Conservation (phyloP, 2,329 filamentous ascomycete genomes). For the Sarocladium strictum region DNA sequence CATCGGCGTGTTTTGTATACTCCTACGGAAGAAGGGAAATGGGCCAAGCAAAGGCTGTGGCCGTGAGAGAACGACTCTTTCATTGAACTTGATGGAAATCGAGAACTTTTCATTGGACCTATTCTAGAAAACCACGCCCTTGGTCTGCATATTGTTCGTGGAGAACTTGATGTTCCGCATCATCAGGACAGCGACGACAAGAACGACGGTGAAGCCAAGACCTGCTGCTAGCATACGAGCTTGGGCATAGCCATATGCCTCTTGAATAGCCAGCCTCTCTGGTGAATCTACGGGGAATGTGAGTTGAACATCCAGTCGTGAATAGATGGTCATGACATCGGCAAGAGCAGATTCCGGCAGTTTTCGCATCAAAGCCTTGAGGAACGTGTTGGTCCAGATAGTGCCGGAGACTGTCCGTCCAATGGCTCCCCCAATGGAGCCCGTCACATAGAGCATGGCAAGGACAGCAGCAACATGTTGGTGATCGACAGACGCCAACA, state of each 20-base stretch:
- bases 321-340: slow-evolving; percentile 36
- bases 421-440: slow-evolving; percentile 37
- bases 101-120: too few relatives aligned
- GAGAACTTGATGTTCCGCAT: slow-evolving; percentile 24
- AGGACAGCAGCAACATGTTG: slow-evolving; percentile 45
- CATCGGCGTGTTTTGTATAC: not conserved
- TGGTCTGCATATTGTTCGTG: slow-evolving; percentile 25
- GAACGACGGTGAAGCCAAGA: slow-evolving; percentile 21
- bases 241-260: slow-evolving; percentile 42
- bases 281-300: slow-evolving; percentile 33
- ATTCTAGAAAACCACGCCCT: slow-evolving; percentile 23
- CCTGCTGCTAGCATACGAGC: slow-evolving; percentile 32
- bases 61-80: not conserved
- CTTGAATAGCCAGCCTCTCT: slow-evolving; percentile 35
- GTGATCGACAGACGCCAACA: slow-evolving; percentile 49
- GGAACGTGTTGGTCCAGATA: slow-evolving; percentile 37
- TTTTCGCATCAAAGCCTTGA: slow-evolving; percentile 24
- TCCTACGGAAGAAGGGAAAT: not conserved
- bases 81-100: too few relatives aligned
- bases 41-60: not conserved
- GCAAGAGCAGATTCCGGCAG: slow-evolving; percentile 30
- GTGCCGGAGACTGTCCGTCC: slow-evolving; percentile 36
- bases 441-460: slow-evolving; percentile 38
- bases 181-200: slow-evolving; percentile 22
- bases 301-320: slow-evolving; percentile 26